Conservation (phyloP, 768 basidiomycete genomes). For the Xerocomellus amylosporus region DNA sequence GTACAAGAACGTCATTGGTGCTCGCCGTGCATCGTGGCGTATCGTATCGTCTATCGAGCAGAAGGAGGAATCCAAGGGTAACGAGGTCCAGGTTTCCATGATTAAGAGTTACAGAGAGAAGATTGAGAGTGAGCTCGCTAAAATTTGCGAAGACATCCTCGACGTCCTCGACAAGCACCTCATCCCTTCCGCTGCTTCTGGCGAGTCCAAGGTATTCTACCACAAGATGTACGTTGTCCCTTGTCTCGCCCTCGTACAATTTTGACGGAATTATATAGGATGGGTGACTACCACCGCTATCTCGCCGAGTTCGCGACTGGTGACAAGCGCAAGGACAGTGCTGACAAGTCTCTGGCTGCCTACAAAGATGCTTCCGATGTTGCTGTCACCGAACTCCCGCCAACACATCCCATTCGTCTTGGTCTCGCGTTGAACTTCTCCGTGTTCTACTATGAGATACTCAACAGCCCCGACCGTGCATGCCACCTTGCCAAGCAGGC, state of each 20-base stretch:
- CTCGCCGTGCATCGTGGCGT: conserved; percentile 96
- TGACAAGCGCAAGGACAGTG: conserved; percentile 94
- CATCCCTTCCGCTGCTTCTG: conserved; percentile 92
- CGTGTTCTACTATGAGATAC: conserved; percentile 99
- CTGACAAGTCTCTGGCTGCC: conserved; percentile 95
- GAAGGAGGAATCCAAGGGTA: conserved; percentile 99
- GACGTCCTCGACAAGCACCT: conserved; percentile 97
- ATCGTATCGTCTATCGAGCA: conserved; percentile 98
- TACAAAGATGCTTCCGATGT: conserved; percentile 99
- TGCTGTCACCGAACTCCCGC: conserved; percentile 91
- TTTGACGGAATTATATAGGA: conserved; percentile 52
- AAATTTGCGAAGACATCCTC: conserved; percentile 98
- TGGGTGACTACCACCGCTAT: conserved; percentile 99
- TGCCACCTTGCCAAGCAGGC: conserved; percentile 99
- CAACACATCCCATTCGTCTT: conserved; percentile 97
- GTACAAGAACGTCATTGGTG: conserved; percentile 99
- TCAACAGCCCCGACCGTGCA: conserved; percentile 97
- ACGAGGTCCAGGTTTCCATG: conserved; percentile 93
- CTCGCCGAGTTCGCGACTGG: conserved; percentile 98
- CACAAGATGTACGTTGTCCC: conserved; percentile 84
- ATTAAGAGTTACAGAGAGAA: conserved; percentile 98
- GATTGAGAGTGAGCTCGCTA: conserved; percentile 94
- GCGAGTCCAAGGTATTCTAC: conserved; percentile 99
- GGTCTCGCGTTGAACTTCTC: conserved; percentile 99
- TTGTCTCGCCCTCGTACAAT: not conserved